Evolutionary conservation across 805 yeast genomes (phyloP).

Genomic region (Nakazawaea pomicola): DNA sequence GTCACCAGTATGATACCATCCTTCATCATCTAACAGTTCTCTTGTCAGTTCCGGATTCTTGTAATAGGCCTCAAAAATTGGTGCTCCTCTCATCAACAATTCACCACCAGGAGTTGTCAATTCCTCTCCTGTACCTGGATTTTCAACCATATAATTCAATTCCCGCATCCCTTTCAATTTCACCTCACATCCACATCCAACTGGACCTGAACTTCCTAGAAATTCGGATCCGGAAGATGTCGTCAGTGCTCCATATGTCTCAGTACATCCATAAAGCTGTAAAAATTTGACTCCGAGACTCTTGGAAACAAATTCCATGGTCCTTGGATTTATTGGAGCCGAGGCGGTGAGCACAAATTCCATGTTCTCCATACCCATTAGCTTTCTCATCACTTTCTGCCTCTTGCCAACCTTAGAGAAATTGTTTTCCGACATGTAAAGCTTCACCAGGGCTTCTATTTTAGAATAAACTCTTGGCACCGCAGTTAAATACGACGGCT

Average conservation of each 20-base stretch:
- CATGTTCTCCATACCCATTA: conserved; percentile 40
- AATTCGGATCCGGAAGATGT: conserved; percentile 36
- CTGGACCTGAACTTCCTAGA: conserved; percentile 56
- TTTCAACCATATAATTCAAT: conserved; percentile 43
- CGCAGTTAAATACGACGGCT: conserved; percentile 49
- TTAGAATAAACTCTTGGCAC: conserved; percentile 70
- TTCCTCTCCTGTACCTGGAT: conserved; percentile 31
- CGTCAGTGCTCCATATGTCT: conserved; percentile 52
- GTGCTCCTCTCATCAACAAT: conserved; percentile 60
- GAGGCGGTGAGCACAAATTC: conserved; percentile 48
- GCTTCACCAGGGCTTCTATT: conserved; percentile 56
- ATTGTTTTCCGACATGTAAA: conserved; percentile 26
- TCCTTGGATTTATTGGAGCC: conserved; percentile 67
- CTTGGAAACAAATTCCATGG: conserved; percentile 55
- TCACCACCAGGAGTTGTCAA: conserved; percentile 42
- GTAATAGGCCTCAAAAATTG: conserved; percentile 51
- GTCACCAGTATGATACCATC: conserved; percentile 63
- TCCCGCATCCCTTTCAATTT: conserved; percentile 61
- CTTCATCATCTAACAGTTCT: conserved; percentile 50
- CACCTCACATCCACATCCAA: conserved; percentile 50
- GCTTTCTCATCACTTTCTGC: conserved; percentile 34
- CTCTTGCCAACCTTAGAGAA: conserved; percentile 12
- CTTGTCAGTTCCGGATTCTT: conserved; percentile 52
- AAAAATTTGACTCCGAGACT: conserved; percentile 46
- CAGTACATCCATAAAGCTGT: conserved; percentile 76